Evolutionary conservation across 2,329 filamentous ascomycete genomes (phyloP).

Genomic region (Diplodia mutila): DNA sequence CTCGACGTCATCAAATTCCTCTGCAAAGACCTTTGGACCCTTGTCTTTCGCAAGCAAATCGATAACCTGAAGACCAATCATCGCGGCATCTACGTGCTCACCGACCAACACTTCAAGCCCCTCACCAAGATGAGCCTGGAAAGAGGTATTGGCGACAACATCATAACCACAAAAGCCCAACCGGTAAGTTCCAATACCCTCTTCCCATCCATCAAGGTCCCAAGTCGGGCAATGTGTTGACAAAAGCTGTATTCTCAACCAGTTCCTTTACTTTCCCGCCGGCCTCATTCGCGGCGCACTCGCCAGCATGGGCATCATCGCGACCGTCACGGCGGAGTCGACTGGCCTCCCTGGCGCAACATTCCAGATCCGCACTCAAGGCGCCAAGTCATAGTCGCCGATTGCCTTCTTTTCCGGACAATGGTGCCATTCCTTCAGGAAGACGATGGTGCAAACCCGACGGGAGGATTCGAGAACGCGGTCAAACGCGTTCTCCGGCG

Average conservation of each 20-base stretch:
- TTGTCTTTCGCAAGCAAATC: slow-evolving; percentile 95
- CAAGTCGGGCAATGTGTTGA: background rate
- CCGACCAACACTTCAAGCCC: slow-evolving; percentile 88
- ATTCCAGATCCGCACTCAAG: slow-evolving; percentile 91
- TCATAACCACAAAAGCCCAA: slow-evolving; percentile 58
- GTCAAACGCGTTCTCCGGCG: background rate
- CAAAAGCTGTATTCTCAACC: background rate
- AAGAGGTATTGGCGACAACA: slow-evolving; percentile 27
- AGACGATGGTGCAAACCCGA: background rate
- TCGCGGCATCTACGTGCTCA: slow-evolving; percentile 92
- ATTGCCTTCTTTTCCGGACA: background rate
- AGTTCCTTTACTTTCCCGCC: slow-evolving; percentile 96
- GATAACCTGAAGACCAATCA: slow-evolving; percentile 99
- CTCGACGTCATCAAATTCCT: slow-evolving; percentile 97
- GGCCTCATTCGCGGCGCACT: slow-evolving; percentile 91
- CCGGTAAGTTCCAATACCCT: slow-evolving; percentile 62
- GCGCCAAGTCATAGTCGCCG: slow-evolving; percentile 55
- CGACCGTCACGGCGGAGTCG: slow-evolving; percentile 88
- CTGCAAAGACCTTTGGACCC: slow-evolving; percentile 96
- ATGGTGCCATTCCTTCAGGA: background rate
- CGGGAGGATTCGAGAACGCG: background rate
- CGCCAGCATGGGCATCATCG: slow-evolving; percentile 86
- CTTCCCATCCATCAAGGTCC: background rate
- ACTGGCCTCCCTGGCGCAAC: slow-evolving; percentile 84
- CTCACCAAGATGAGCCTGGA: slow-evolving; percentile 89